Percentiles rank a stretch among this genome's conserved stretches.
These are phyloP conservation scores for Pythium rishiriense DNA, from an alignment of 352 stramenopile species.

Conservation along the genomic window DNA sequence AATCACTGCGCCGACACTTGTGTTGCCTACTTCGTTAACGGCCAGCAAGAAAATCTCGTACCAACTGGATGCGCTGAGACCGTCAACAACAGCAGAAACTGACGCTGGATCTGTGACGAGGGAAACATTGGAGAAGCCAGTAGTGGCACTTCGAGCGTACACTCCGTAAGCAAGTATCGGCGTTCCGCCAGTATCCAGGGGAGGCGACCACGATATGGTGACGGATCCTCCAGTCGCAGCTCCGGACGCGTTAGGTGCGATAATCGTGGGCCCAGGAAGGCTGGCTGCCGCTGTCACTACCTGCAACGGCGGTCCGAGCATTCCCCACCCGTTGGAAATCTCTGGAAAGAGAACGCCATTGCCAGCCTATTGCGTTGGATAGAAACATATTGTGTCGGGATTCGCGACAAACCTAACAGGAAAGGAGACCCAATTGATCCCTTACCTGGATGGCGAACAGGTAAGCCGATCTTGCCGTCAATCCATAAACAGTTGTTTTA, in stretches of 20 bases:
- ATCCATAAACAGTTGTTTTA: conserved; percentile 2
- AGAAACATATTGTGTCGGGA: too few relatives aligned
- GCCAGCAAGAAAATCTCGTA: conserved; percentile 64
- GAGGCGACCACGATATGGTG: conserved; percentile 45
- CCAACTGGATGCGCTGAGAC: conserved; percentile 36
- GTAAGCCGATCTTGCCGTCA: conserved; percentile 43
- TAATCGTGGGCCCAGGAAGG: conserved; percentile 33
- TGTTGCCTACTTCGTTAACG: conserved; percentile 22
- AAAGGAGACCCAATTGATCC: background rate
- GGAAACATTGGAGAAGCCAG: conserved; percentile 33
- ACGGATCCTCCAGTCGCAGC: conserved; percentile 52
- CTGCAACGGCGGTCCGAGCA: conserved; percentile 28
- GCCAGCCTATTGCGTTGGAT: conserved; percentile 57
- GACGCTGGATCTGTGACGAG: conserved; percentile 5
- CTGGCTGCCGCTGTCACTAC: conserved; percentile 37
- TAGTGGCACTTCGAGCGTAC: conserved; percentile 30
- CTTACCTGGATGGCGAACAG: conserved; percentile 53
- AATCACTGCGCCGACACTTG: conserved; percentile 34
- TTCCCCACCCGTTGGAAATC: conserved; percentile 50
- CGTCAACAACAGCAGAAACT: conserved; percentile 24
- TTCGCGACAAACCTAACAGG: background rate
- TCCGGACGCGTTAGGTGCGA: background rate
- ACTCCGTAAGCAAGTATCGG: conserved; percentile 34
- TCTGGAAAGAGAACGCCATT: conserved; percentile 34
- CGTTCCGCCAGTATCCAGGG: conserved; percentile 54